Percentiles rank a stretch among this genome's conserved stretches.
These are phyloP conservation scores for Pythium brachiatum DNA, from an alignment of 352 stramenopile genomes.

Conservation along the genomic window DNA sequence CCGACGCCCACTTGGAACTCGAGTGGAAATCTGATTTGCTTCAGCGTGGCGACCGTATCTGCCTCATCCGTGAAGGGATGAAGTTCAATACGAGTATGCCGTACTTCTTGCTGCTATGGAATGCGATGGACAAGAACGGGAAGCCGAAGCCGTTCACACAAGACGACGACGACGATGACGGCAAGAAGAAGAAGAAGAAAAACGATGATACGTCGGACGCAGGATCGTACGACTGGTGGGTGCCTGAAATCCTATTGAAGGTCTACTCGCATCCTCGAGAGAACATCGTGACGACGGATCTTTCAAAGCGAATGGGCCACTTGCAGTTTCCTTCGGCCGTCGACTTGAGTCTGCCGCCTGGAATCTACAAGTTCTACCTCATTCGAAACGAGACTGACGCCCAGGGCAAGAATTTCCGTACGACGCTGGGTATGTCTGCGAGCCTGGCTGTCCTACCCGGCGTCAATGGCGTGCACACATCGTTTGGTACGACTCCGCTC, in stretches of 20 bases:
- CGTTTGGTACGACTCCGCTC: conserved; percentile 55
- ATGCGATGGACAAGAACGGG: conserved; percentile 6
- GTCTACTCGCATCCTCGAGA: conserved; percentile 29
- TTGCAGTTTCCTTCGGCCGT: conserved; percentile 38
- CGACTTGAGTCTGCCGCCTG: conserved; percentile 42
- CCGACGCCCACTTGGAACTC: conserved; percentile 36
- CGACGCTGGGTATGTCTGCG: conserved; percentile 27
- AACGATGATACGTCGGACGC: neutral
- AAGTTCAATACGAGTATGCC: conserved; percentile 38
- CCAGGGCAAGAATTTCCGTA: conserved; percentile 28
- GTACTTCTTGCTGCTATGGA: conserved; percentile 49
- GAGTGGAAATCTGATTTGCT: conserved; percentile 34
- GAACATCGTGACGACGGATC: conserved; percentile 23
- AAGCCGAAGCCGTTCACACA: neutral
- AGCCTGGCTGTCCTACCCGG: conserved; percentile 40
- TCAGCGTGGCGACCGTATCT: conserved; percentile 34
- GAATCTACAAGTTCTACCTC: conserved; percentile 43
- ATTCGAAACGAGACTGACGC: conserved; percentile 36
- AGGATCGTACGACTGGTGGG: conserved; percentile 36
- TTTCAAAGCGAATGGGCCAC: conserved; percentile 16
- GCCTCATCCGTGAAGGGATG: conserved; percentile 40
- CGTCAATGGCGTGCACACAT: conserved; percentile 51
- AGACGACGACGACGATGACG: conserved; percentile 3
- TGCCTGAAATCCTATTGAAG: conserved; percentile 31
- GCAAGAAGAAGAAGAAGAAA: neutral